A percentile compares a stretch with the other conserved stretches of the same genome.
These are phyloP conservation scores for Hypholoma sublateritium DNA, from an alignment of 768 basidiomycete species.

Conservation along the genomic window DNA sequence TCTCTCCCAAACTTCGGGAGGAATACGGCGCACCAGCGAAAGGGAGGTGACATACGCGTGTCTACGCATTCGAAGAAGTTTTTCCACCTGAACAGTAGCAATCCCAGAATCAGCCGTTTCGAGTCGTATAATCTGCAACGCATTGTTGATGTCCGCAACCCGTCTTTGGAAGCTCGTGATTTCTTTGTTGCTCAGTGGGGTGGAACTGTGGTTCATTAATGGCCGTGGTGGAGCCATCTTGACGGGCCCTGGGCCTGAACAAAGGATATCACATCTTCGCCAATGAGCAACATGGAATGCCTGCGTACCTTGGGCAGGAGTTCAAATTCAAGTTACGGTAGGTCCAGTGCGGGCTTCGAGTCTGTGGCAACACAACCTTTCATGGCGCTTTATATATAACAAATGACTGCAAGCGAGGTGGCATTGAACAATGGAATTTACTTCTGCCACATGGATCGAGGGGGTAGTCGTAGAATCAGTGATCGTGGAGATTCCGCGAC, in stretches of 20 bases:
- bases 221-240: neutral
- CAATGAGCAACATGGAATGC: no score
- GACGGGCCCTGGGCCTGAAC: neutral
- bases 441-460: no score
- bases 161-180: neutral
- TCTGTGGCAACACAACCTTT: no score
- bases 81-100: neutral
- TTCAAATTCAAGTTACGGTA: no score
- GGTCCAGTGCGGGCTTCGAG: no score
- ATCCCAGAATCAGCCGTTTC: neutral
- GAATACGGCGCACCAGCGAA: neutral
- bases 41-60: neutral
- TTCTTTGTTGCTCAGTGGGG: neutral
- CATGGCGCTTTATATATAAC: no score
- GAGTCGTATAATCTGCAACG: neutral
- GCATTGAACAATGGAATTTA: no score
- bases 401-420: no score
- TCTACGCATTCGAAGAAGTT: neutral
- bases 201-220: neutral
- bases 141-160: neutral
- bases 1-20: neutral
- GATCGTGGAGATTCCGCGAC: no score
- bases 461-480: no score
- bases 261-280: no score
- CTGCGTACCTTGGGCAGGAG: no score